Evolutionary conservation across 768 basidiomycete genomes (phyloP), one percentile per base, ranked within the genome.

Genomic region (Naganishia onofrii): DNA sequence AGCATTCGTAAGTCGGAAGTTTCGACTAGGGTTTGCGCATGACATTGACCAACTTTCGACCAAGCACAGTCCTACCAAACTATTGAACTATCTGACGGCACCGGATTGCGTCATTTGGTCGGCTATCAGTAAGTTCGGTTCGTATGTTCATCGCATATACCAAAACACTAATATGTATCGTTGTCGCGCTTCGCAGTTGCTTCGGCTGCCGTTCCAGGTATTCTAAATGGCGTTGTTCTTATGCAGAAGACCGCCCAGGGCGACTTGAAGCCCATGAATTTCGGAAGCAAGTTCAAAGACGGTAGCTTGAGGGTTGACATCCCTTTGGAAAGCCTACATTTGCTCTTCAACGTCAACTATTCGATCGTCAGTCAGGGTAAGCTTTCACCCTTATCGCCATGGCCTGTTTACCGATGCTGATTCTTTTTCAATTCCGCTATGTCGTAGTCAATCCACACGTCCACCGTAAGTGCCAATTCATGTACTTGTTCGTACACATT

Each of bases 271-370:
- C 93, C 93, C 0, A 94, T 93, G 90, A 95, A 90, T 77, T 93
- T 92, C 88, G 94, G 93, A 29, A 92, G 90, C 72, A 86, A 89
- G 71, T 97, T 94, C 81, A 94, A 91, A 77, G 93, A 97, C 76
- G 93, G 93, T 2, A 93, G 91, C 31, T 81, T 96, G 42, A 79
- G 93, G 75, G 95, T 96, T 63, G 96, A 99, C 81, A 96, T 99
- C 72, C 95, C 95, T 1, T 84, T 93, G 26, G 93, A 94, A 79
- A 86, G 89, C 31, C 76, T 84, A 32, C 82, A 83, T 73, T 75
- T 82, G 23, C 79, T 83, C 29, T 84, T 83, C 82, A 84, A 84
- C 70, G 93, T 94, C 69, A 93, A 92, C 71, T 88, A 94, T 81
- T 90, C 91, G 3, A 89, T 97, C 64, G 95, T 98, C 51, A 92